Conservation (phyloP, 2,329 filamentous ascomycete genomes). For the Penicillium occitanis region DNA sequence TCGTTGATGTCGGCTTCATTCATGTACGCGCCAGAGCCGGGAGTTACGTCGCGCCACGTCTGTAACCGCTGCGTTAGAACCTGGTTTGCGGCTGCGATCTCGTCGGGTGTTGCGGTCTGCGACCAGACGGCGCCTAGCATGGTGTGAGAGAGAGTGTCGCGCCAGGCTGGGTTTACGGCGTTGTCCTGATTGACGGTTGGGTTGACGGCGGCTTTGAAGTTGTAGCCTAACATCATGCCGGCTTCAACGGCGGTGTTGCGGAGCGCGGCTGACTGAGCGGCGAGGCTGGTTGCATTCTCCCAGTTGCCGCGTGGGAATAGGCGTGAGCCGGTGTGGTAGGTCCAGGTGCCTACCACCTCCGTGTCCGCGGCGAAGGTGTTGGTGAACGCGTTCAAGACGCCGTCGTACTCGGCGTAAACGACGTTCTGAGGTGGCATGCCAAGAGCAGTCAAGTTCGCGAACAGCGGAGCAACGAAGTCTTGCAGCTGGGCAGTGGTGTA, state of each 20-base stretch:
- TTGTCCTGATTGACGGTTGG: conserved; percentile 28
- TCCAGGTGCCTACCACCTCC: conserved; percentile 6
- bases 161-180: conserved; percentile 44
- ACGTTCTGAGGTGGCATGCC: conserved; percentile 8
- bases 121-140: conserved; percentile 41
- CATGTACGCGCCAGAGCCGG: conserved; percentile 38
- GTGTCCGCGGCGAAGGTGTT: not conserved
- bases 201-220: conserved; percentile 11
- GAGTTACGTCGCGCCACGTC: conserved; percentile 9
- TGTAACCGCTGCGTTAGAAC: conserved; percentile 36
- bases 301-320: conserved; percentile 5
- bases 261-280: not conserved
- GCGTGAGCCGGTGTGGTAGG: not conserved
- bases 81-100: conserved; percentile 39
- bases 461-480: conserved; percentile 5
- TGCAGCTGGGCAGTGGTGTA: conserved; percentile 4
- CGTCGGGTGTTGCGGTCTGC: conserved; percentile 37
- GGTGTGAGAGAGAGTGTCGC: conserved; percentile 37
- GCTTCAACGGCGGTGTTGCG: conserved; percentile 5
- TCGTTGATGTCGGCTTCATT: conserved; percentile 47
- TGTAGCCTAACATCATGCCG: conserved; percentile 7
- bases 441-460: conserved; percentile 10
- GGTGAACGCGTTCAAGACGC: conserved; percentile 13
- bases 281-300: conserved; percentile 8
- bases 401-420: conserved; percentile 8